These are phyloP conservation scores for Chlorophyllum brunneum DNA, from an alignment of 768 basidiomycete genomes.

Conservation along the genomic window DNA sequence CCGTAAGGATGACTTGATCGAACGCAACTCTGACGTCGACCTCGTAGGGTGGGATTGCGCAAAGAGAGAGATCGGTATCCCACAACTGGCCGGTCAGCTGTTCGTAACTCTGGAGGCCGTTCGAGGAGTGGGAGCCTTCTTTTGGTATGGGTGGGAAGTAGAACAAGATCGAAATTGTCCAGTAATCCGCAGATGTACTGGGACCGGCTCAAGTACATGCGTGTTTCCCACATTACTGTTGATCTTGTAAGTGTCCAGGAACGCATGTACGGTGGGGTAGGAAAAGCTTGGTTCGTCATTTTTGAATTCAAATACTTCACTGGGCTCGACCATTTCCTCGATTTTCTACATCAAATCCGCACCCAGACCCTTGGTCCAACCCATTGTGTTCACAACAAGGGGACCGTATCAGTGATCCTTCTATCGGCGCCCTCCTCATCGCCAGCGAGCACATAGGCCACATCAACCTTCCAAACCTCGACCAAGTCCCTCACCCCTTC, in stretches of 20 bases:
- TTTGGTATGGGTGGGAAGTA: conserved; percentile 39
- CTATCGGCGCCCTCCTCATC: conserved; percentile 21
- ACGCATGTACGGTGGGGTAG: not conserved
- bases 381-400: conserved; percentile 96
- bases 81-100: conserved; percentile 47
- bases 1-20: conserved; percentile 62
- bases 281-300: conserved; percentile 15
- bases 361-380: conserved; percentile 94
- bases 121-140: conserved; percentile 1
- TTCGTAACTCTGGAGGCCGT: conserved; percentile 19
- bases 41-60: conserved; percentile 67
- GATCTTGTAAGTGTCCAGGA: not conserved
- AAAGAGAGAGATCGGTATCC: conserved; percentile 67
- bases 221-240: not conserved
- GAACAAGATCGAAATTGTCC: conserved; percentile 66
- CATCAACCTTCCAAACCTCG: conserved; percentile 63
- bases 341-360: conserved; percentile 72
- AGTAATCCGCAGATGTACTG: conserved; percentile 61
- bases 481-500: conserved; percentile 62
- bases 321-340: conserved; percentile 59
- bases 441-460: conserved; percentile 44
- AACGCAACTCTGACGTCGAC: conserved; percentile 56
- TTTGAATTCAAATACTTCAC: conserved; percentile 53
- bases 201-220: conserved; percentile 44
- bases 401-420: conserved; percentile 57